phyloP scores from a whole-genome alignment of 2,329 filamentous ascomycete genomes.

The Xylogone sp. region DNA sequence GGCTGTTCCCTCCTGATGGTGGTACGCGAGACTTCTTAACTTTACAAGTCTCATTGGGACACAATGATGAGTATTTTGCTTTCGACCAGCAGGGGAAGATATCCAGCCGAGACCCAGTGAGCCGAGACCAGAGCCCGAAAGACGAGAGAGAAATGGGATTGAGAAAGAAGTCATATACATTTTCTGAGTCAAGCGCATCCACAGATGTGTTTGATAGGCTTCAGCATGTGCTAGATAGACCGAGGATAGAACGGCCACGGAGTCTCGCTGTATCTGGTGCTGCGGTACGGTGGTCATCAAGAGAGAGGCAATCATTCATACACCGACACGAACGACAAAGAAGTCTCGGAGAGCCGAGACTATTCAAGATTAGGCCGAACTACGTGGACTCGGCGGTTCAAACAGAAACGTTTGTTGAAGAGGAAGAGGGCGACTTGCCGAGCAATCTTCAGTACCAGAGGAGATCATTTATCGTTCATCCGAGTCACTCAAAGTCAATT shows the following conservation, averaged over 20 bases:
- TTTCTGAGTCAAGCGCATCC: conserved; percentile 5
- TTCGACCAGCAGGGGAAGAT: conserved; percentile 15
- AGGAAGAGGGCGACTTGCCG: background rate
- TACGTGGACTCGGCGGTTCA: conserved; percentile 5
- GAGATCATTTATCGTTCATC: background rate
- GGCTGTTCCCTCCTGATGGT: conserved; percentile 13
- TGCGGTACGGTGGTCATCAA: conserved; percentile 5
- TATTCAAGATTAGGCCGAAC: background rate
- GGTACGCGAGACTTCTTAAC: conserved; percentile 11
- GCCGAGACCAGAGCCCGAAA: conserved; percentile 6
- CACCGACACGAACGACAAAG: background rate
- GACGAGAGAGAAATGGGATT: conserved; percentile 4
- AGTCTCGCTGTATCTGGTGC: conserved; percentile 3
- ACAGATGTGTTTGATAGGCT: conserved; percentile 3
- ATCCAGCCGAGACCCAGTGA: conserved; percentile 12
- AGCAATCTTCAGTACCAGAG: background rate
- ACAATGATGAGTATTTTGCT: conserved; percentile 19
- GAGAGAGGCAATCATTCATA: conserved; percentile 2
- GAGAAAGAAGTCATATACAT: conserved; percentile 11
- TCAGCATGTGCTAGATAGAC: background rate
- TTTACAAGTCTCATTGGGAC: conserved; percentile 17
- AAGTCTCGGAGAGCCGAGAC: background rate
- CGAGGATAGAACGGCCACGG: conserved; percentile 9
- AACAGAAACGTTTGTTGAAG: background rate
- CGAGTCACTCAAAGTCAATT: conserved; percentile 4